Evolutionary conservation across 305 asterid species (phyloP), one percentile per base, ranked within the genome.

Genomic region (Andrographis paniculata): DNA sequence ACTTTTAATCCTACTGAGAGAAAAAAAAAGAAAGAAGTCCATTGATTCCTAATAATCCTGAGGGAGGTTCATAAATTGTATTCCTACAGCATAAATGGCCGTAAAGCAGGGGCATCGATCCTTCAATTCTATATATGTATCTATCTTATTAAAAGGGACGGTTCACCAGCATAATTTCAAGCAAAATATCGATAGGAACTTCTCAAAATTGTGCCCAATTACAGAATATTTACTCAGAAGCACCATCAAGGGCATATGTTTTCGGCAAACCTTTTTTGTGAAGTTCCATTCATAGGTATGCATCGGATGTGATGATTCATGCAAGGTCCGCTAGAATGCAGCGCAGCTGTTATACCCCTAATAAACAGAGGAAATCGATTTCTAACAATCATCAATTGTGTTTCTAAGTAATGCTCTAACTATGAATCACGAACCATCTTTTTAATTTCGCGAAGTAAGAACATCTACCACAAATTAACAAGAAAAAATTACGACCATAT

Each of bases 231-330:
- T 57, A 21, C 22, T 22, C 17, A 23, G 44, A 35, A 45, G 45
- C 63, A 62, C 66, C 41, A 58, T 40, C 56, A 58, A 49, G 14
- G 53, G 65, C 62, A 43, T 59, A 58, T 13, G 49, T 53, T 47
- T 9, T 47, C 55, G 11, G 48, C 14, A 37, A 8, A 59, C 48
- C 58, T 53, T 53, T 48, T 53, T 62, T 46, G 15, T 9, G 22
- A 52, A 36, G 33, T 28, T 33, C 43, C 4, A 42, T 35, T 36
- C 46, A 24, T 19, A 51, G 44, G 42, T 47, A 58, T 46, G 61
- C 52, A 16, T 51, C 55, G 13, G 44, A 20, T 50, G 18, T 35
- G 50, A 40, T 38, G 60, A 57, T 52, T 44, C 62, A 61, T 27
- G 47, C n/a, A 50, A 24, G 8, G 30, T 49, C 66, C 66, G 50